Conservation (phyloP, 345 rosid genomes). For the Hirschfeldia incana region DNA sequence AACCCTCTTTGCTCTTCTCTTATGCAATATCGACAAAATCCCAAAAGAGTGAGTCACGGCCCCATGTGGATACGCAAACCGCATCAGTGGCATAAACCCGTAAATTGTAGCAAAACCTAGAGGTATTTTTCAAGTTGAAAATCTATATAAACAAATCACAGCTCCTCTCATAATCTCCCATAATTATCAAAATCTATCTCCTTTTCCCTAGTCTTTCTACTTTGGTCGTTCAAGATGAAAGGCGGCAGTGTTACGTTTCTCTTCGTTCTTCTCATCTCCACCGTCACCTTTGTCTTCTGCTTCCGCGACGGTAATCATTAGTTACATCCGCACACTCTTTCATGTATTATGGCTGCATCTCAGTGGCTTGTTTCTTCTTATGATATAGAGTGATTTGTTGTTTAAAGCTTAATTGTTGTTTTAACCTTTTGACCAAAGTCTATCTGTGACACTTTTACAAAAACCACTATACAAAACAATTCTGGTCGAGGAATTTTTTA, state of each 20-base stretch:
- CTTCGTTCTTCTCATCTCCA: conserved; percentile 32
- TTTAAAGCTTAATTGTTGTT: background rate
- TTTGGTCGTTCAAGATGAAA: conserved; percentile 27
- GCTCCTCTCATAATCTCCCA: conserved; percentile 10
- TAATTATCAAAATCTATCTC: background rate
- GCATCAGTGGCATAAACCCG: conserved; percentile 35
- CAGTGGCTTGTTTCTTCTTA: background rate
- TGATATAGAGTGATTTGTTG: background rate
- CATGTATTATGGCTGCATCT: background rate
- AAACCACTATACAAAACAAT: background rate
- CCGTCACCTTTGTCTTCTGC: conserved; percentile 33
- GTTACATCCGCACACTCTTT: background rate
- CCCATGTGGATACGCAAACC: conserved; percentile 40
- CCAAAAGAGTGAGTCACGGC: conserved; percentile 40
- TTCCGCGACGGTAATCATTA: conserved; percentile 32
- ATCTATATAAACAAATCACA: conserved; percentile 31
- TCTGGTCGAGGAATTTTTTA: background rate
- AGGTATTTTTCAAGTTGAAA: background rate
- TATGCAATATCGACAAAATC: background rate
- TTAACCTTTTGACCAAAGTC: background rate
- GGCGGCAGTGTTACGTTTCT: conserved; percentile 24
- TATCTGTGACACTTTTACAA: background rate
- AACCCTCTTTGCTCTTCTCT: background rate
- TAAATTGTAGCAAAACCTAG: conserved; percentile 15
- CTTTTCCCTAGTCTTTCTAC: background rate